Base-by-base conservation (phyloP, 1,284 basidiomycete species). In the Austroboletus niveus region DNA sequence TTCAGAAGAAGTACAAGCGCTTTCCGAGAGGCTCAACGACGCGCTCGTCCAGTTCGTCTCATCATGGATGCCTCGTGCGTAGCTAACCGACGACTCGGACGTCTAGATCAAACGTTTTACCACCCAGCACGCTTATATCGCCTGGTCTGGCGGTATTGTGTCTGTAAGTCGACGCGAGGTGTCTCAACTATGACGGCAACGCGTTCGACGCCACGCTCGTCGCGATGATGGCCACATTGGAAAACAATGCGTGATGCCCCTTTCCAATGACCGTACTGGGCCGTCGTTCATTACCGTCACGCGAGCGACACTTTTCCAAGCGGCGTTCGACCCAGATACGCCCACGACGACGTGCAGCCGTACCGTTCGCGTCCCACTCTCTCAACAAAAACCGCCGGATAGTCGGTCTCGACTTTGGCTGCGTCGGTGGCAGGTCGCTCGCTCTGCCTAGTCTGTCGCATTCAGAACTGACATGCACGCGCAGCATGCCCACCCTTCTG, bases 151-250 rank as follows among this genome's bases (percentile, higher is more conserved):
- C 38, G 38, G 38, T 39, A 17, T 39, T 15, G 38, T 39, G 38
- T 20, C 38, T 39, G 6, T 39, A 39, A 6, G 20, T 39, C 38
- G 38, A 39, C 38, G 38, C 35, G 15, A 24, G 92, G 94, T 94
- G 20, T 8, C 89, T 99, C 61, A 98, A 96, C 72, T 96, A 94
- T 62, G 95, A 99, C 68, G 96, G 96, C 9, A 97, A 98, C 64
- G 89, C 82, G 1, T 91, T 97, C 57, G 96, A 99, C 58, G 93
- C 95, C 0, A 81, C 92, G 0, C 76, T 98, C 3, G 68, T 98
- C 14, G 93, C 94, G 0, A 89, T 95, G 74, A 82, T 94, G 45
- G 85, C 88, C 12, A 94, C 96, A 5, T 73, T 99, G 44, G 78
- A 78, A 67, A 89, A 94, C 60, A 88, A 94, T 95, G 57, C 31